Evolutionary conservation across 495 filamentous ascomycete genomes (phyloP).

Genomic region (Tuber microsphaerosporum): DNA sequence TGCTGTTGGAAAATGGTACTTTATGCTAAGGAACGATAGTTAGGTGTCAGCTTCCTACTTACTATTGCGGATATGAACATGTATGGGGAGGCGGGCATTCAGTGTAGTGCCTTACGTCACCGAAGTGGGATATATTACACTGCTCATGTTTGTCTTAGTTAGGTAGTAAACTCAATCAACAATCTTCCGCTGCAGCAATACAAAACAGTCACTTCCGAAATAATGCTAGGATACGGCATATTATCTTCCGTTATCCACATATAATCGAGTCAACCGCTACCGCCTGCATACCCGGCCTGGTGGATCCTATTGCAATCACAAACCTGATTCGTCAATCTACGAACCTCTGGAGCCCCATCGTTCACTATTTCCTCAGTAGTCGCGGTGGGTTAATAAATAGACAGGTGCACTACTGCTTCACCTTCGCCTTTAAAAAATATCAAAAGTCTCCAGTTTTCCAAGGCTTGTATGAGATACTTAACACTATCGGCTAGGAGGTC

Average conservation of each 20-base stretch:
- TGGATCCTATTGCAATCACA: conserved; percentile 42
- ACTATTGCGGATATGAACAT: too few species aligned
- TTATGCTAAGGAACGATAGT: too few species aligned
- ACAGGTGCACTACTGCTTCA: conserved; percentile 21
- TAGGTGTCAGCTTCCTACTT: too few species aligned
- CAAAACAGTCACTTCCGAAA: too few species aligned
- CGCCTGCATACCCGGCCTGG: conserved; percentile 41
- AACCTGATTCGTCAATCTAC: conserved; percentile 32
- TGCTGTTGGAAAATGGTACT: background rate
- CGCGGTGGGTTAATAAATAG: conserved; percentile 13
- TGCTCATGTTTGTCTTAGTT: too few species aligned
- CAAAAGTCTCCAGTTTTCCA: conserved; percentile 26
- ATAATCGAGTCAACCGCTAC: conserved; percentile 25
- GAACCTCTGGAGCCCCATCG: conserved; percentile 20
- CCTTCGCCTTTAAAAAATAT: conserved; percentile 22
- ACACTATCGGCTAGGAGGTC: conserved; percentile 10
- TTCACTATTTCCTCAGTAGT: conserved; percentile 18
- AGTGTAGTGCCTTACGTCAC: too few species aligned
- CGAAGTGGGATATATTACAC: too few species aligned
- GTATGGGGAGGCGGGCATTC: too few species aligned
- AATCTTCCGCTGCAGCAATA: too few species aligned
- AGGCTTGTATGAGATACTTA: conserved; percentile 21
- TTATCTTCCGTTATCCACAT: conserved; percentile 2
- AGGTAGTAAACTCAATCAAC: too few species aligned
- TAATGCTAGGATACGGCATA: too few species aligned